Evolutionary conservation across 1,284 basidiomycete genomes (phyloP).

Genomic region (Mycena citricolor): DNA sequence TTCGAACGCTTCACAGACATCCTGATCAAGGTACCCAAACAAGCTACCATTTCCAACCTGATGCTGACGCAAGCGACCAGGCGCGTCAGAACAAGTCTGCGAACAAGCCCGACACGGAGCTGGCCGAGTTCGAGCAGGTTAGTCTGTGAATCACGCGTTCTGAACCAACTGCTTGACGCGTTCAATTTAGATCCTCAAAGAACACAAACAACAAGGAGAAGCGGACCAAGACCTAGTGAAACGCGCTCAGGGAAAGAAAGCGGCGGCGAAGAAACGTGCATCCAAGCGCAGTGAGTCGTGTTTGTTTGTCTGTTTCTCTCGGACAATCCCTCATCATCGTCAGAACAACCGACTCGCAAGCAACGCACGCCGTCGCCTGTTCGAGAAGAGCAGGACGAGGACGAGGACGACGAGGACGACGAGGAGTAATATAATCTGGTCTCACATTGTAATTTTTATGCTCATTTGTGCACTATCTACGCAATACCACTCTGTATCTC

Average conservation of each 20-base stretch:
- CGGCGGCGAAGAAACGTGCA: slow-evolving; percentile 69
- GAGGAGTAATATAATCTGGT: too few relatives aligned
- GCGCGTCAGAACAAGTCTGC: slow-evolving; percentile 84
- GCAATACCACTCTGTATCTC: too few relatives aligned
- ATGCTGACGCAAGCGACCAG: too few relatives aligned
- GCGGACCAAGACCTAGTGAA: slow-evolving; percentile 90
- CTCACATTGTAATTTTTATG: too few relatives aligned
- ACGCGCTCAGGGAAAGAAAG: slow-evolving; percentile 78
- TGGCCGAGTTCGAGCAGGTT: slow-evolving; percentile 87
- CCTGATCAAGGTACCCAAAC: slow-evolving; percentile 55
- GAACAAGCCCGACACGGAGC: slow-evolving; percentile 85
- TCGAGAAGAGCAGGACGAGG: too few relatives aligned
- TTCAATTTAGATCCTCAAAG: slow-evolving; percentile 70
- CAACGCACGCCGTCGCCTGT: too few relatives aligned
- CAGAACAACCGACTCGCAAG: too few relatives aligned
- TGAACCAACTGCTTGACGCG: slow-evolving; percentile 21
- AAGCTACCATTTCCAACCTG: too few relatives aligned
- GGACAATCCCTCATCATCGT: too few relatives aligned
- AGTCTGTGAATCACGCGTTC: slow-evolving; percentile 24
- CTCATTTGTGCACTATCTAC: too few relatives aligned
- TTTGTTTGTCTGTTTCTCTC: not conserved
- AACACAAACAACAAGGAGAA: slow-evolving; percentile 81
- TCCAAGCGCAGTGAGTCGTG: slow-evolving; percentile 30
- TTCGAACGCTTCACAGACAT: slow-evolving; percentile 89
- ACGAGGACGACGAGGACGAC: too few relatives aligned